A percentile compares a stretch with the other conserved stretches of the same genome.
phyloP scores from a whole-genome alignment of 345 rosid genomes.

The Gossypium bickii region DNA sequence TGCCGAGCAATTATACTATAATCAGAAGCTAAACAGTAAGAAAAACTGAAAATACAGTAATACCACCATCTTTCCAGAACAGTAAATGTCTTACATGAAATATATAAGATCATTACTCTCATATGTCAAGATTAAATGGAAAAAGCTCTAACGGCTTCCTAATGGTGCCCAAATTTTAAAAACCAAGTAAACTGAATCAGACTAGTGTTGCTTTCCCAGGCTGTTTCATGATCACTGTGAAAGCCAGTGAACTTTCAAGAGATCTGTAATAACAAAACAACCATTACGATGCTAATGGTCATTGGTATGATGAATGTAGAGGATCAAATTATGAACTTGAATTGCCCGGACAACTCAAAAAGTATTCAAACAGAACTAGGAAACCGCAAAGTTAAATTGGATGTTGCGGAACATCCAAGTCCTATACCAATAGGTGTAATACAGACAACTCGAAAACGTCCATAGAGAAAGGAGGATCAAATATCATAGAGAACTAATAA shows the following conservation, averaged over 20 bases:
- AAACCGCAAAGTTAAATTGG: neutral
- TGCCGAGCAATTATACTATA: neutral
- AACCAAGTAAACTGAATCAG: neutral
- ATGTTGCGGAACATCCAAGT: neutral
- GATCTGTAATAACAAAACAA: slow-evolving; percentile 1
- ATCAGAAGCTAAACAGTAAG: neutral
- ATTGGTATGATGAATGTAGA: neutral
- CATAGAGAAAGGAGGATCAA: neutral
- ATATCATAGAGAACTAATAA: neutral
- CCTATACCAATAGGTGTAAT: neutral
- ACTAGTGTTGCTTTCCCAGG: neutral
- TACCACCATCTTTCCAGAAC: neutral
- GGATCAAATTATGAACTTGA: neutral
- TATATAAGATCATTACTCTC: neutral
- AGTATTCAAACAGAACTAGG: neutral
- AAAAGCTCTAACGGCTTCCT: neutral
- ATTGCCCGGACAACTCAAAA: neutral
- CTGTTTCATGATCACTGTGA: neutral
- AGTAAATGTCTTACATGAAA: neutral
- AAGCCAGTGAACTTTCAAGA: slow-evolving; percentile 11
- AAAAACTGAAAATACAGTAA: neutral
- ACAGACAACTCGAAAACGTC: neutral
- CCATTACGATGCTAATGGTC: neutral
- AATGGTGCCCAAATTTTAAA: neutral
- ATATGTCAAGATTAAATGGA: neutral